Base-by-base conservation (phyloP, 164 flowering plant species). In the Umbellularia californica region DNA sequence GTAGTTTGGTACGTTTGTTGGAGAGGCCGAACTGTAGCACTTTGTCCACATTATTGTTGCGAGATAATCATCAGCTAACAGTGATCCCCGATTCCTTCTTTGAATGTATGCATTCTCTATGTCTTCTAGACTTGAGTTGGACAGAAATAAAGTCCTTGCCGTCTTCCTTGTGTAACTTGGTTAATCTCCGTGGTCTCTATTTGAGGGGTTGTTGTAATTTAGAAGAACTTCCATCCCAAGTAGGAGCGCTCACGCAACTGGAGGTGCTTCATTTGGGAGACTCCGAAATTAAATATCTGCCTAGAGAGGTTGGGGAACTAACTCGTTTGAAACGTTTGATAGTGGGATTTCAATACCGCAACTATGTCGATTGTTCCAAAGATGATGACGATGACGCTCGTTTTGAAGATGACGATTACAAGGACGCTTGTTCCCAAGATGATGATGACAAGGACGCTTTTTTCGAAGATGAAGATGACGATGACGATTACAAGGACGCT, bases 91-190 rank as follows among this genome's bases (percentile, higher is more conserved):
- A 22, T 41, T 50, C 67, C 5, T 83, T 81, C 69, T 83, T 83
- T n/a, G 58, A 19, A 27, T 76, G 74, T 6, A 68, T 83, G 80
- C 23, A 33, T 17, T 50, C 7, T 23, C 79, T 81, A n/a, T 55
- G 62, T 24, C 77, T 81, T 33, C 77, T 83, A 1, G 74, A 83
- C 50, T 58, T 83, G 17, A 75, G 79, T 47, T 3, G 23, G 9
- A 74, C 82, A 0, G 12, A 10, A 12, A 72, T 83, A 3, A 9
- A 64, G 70, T 30, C 20, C 3, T 64, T 83, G 15, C 86, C 84
- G n/a, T 25, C 30, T 28, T 77, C 78, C 20, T n/a, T 82, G 10
- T 79, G 82, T 5, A 30, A 66, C 27, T 62, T 79, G 58, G 51
- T 22, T 14, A 79, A 79, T 12, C 80, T 79, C 22, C 50, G 13